Evolutionary conservation across 2,329 filamentous ascomycete genomes (phyloP), one percentile per base, ranked within the genome.

Genomic region (Colletotrichum plurivorum): DNA sequence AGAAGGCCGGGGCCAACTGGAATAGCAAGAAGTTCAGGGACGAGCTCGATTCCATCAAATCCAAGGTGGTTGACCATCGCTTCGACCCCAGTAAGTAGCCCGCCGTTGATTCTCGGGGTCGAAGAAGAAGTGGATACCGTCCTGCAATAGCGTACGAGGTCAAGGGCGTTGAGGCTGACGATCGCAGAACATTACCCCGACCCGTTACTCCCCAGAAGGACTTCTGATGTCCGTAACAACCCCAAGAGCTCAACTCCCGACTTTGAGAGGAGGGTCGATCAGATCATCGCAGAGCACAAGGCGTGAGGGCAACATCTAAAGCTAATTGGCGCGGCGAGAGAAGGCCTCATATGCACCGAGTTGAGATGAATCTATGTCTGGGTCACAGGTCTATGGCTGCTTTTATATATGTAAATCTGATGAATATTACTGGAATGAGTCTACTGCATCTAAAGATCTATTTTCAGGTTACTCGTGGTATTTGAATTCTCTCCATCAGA

Each of bases 121-220:
- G 7, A 36, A 10, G 31, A 9, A 36, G 10, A 36, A 10, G 22
- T 25, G 10, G 31, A 36, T 36, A 10, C 10, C 31, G 31, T 36
- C 31, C 31, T 36, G 31, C 31, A 3, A 36, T 36, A 36, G 8
- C 31, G 31, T 36, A 36, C 31, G 31, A 36, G 31, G 31, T 36
- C 31, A 36, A 36, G 31, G 7, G 31, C 31, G 31, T 3, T n/a
- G 7, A 53, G 16, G 51, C 48, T 63, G 48, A 63, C 59, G 12
- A 8, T 45, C 48, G 18, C 54, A 79, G 78, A 75, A 61, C 79
- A 83, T 45, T 86, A 84, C 59, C 80, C 81, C 8, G 85, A 88
- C 67, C 86, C 86, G 39, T 77, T 88, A 63, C 72, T 80, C 15
- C 79, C 81, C 25, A 78, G 82, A 25, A 72, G 77, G 54, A 72